Base-by-base conservation (phyloP, 179 eudicot genomes). In the Drosera spatulata region DNA sequence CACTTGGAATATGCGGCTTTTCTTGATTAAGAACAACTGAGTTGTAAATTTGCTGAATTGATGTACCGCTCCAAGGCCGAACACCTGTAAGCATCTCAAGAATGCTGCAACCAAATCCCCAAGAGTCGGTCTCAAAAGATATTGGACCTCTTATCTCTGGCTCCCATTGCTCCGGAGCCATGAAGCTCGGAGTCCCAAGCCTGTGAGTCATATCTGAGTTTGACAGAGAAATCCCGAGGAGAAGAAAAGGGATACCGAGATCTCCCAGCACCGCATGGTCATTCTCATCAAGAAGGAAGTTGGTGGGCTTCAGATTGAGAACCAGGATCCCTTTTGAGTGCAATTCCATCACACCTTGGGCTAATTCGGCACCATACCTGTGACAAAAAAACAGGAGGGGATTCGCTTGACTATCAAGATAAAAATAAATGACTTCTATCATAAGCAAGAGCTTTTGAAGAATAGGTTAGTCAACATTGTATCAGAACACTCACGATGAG, bases 81-180 rank as follows among this genome's bases (percentile, higher is more conserved):
- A 50, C 71, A 57, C 96, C 96, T 4, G 85, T 88, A 70, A 86
- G 56, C 91, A 88, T 86, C 77, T 86, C 95, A 79, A 88, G 64
- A 61, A 86, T 73, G 70, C 85, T 76, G 77, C 96, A 88, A 46
- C 79, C 96, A 46, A 76, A 84, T 41, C 95, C 95, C 96, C 96
- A 88, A 1, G 96, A 68, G 63, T 88, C 96, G 67, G 88, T 79
- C 83, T 88, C 96, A 59, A 80, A 77, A 9, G 96, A 77, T 58
- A 84, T 58, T 41, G 96, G 96, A 44, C 96, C 96, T 75, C 88
- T 78, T 59, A 82, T 66, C 58, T 82, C 87, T 54, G 96, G 95
- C 45, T 86, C 79, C 96, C 96, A 88, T 69, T 86, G 95, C 67
- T 88, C 96, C 40, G 96, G 96, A 72, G 96, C 87, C 95, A 88